Conservation (phyloP, 805 yeast species). For the Cyberlindnera japonica region DNA sequence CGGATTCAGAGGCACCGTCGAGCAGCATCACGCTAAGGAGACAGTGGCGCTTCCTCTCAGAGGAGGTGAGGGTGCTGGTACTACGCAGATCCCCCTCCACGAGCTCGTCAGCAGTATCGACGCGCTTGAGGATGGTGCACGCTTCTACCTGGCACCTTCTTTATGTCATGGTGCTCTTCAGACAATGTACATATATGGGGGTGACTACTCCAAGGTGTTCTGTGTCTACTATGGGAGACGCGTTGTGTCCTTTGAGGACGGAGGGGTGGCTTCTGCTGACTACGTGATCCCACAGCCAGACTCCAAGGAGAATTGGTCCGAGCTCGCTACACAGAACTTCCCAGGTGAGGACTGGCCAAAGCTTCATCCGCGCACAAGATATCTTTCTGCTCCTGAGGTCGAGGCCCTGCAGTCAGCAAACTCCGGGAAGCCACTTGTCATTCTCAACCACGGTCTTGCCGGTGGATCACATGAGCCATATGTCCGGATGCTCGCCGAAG, state of each 20-base stretch:
- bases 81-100: constrained; percentile 22
- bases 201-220: constrained; percentile 48
- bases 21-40: constrained; percentile 19
- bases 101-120: constrained; percentile 33
- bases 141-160: constrained; percentile 57
- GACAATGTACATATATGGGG: constrained; percentile 63
- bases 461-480: constrained; percentile 81
- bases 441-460: constrained; percentile 68
- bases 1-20: constrained; percentile 29
- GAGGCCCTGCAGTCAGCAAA: constrained; percentile 31
- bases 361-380: constrained; percentile 68
- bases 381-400: constrained; percentile 45
- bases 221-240: constrained; percentile 73
- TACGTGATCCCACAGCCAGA: constrained; percentile 47
- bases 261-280: constrained; percentile 73
- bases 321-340: constrained; percentile 38
- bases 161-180: constrained; percentile 73
- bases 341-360: constrained; percentile 50
- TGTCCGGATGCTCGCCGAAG: constrained; percentile 50
- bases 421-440: constrained; percentile 46
- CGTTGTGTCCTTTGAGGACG: constrained; percentile 53
- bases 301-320: constrained; percentile 28
- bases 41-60: constrained; percentile 28
- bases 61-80: constrained; percentile 9
- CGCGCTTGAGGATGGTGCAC: constrained; percentile 43